Percentiles rank a stretch among this genome's conserved stretches.
phyloP scores from a whole-genome alignment of 2,329 filamentous ascomycete species.

The Podosphaera xanthii region DNA sequence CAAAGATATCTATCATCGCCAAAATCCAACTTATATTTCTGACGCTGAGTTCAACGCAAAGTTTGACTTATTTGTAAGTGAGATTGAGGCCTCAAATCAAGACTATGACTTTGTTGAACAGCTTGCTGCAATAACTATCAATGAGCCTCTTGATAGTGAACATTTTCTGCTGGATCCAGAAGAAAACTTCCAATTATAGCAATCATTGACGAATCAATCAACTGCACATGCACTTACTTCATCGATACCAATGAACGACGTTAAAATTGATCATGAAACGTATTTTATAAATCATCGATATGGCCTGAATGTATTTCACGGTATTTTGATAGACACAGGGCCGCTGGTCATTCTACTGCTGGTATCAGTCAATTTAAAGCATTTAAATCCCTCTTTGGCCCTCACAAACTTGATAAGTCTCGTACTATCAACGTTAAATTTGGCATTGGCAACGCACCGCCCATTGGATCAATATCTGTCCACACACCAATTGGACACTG shows the following conservation, averaged over 20 bases:
- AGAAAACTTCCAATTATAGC: background rate
- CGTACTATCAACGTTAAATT: background rate
- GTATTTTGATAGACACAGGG: background rate
- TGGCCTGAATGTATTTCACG: background rate
- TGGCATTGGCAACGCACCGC: background rate
- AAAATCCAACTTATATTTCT: background rate
- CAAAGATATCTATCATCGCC: background rate
- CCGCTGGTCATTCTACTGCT: slow-evolving; percentile 1
- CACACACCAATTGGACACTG: background rate
- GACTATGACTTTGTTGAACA: background rate
- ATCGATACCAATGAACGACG: background rate
- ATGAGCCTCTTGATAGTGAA: background rate
- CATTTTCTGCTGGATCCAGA: background rate
- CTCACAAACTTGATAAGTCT: background rate
- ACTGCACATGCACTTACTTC: background rate
- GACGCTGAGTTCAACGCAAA: background rate
- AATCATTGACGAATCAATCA: background rate
- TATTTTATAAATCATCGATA: background rate
- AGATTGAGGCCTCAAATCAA: background rate
- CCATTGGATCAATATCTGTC: background rate
- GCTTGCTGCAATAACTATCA: background rate
- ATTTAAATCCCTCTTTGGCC: background rate
- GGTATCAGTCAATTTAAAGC: background rate
- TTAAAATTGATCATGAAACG: background rate
- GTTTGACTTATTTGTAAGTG: background rate